These are phyloP conservation scores for Boletus sensibilis DNA, from an alignment of 768 basidiomycete species.

Conservation along the genomic window DNA sequence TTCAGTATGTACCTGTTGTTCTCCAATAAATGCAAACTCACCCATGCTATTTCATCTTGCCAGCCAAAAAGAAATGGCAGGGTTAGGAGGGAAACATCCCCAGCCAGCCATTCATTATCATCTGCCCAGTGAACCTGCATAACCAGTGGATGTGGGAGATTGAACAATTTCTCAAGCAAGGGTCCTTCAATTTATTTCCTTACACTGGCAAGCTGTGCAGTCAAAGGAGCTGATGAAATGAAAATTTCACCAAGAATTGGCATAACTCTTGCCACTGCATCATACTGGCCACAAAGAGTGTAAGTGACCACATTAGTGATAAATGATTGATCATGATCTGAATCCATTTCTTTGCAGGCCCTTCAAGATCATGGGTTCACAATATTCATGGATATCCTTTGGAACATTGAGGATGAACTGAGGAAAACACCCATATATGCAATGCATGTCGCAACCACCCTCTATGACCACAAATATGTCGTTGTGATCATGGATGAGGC, in stretches of 20 bases:
- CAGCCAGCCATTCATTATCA: neutral
- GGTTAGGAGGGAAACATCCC: neutral
- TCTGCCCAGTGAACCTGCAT: neutral
- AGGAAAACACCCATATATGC: neutral
- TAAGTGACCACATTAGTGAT: too few relatives aligned
- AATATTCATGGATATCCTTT: neutral
- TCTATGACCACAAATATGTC: neutral
- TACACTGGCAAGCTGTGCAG: too few relatives aligned
- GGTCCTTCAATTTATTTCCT: neutral
- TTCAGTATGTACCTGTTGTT: neutral
- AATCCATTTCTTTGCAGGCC: neutral
- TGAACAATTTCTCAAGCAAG: neutral
- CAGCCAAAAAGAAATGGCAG: neutral
- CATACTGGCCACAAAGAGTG: too few relatives aligned
- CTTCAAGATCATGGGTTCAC: neutral
- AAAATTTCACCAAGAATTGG: too few relatives aligned
- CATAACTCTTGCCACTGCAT: too few relatives aligned
- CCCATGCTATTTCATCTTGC: too few relatives aligned
- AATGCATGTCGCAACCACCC: accelerated
- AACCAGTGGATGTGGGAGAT: slow-evolving; percentile 3
- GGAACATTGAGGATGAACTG: neutral
- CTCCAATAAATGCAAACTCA: too few relatives aligned
- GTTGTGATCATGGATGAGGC: neutral
- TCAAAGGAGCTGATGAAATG: too few relatives aligned
- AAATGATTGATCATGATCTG: too few relatives aligned